Evolutionary conservation across 2,329 filamentous ascomycete species (phyloP), one percentile per base, ranked within the genome.

Genomic region (Trichoderma sp.): DNA sequence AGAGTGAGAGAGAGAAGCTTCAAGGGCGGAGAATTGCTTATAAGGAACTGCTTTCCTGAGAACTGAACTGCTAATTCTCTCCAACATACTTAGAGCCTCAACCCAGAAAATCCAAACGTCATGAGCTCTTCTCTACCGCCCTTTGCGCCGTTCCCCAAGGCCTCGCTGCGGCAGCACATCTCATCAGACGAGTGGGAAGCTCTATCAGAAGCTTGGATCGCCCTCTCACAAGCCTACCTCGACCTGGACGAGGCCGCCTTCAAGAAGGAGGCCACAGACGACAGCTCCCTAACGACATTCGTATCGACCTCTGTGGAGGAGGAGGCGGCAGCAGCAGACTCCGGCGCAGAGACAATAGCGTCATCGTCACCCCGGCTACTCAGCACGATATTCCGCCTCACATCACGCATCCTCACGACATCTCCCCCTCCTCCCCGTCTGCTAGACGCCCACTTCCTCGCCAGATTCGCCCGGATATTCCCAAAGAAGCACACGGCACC

Each of bases 91-190:
- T 1, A 55, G 0, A 55, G 6, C 3, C 21, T 5, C 7, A 28
- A 30, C 51, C 7, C 7, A 7, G 7, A 34, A 10, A 34, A 34
- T 7, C 9, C 30, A 34, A 28, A 9, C 30, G 52, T 17, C 54
- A 63, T 66, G 59, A 26, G 34, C 34, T 39, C 30, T 7, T 56
- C 50, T 52, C 78, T 93, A 56, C 92, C 92, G 48, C 83, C 88
- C 41, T 83, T 97, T 76, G 92, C 90, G 65, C 85, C 90, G 21
- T 93, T 95, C 71, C 94, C 93, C 19, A 84, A 88, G 67, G 79
- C 85, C 41, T 79, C 81, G 63, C 87, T 92, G 79, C 87, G 88
- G 72, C 83, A 85, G 69, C 84, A 84, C 69, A 84, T 97, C 66
- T 81, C 83, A 45, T 78, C 87, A 3, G 78, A 83, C 58, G 91